Conservation (phyloP, 2,329 filamentous ascomycete species). For the Rhynchosporium secalis region DNA sequence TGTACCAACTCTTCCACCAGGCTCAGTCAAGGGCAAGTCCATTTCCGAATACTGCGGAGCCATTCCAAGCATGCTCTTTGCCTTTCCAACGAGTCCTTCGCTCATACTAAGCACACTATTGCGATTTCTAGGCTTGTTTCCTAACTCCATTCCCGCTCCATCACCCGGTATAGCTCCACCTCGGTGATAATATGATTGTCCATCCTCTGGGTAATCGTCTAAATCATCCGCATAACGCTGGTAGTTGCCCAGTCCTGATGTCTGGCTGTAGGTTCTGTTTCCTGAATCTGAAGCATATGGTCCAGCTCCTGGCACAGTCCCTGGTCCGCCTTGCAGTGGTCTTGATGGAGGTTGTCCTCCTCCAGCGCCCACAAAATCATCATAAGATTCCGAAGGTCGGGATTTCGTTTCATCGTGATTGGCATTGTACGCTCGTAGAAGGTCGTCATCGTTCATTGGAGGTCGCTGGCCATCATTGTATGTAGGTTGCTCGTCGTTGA, state of each 20-base stretch:
- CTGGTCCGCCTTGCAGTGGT: conserved; percentile 41
- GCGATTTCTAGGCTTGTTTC: conserved; percentile 66
- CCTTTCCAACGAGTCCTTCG: conserved; percentile 80
- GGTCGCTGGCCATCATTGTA: conserved; percentile 78
- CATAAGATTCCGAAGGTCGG: conserved; percentile 88
- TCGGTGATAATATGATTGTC: conserved; percentile 80
- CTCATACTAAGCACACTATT: conserved; percentile 89
- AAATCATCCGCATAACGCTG: conserved; percentile 86
- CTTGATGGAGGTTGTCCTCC: conserved; percentile 51
- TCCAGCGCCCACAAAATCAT: conserved; percentile 82
- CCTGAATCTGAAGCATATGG: conserved; percentile 31
- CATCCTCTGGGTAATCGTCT: conserved; percentile 79
- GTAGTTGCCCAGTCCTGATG: conserved; percentile 83
- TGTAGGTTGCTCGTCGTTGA: conserved; percentile 67
- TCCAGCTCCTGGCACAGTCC: conserved; percentile 31
- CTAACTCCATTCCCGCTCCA: conserved; percentile 49
- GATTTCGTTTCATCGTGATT: conserved; percentile 61
- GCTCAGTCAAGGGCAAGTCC: conserved; percentile 91
- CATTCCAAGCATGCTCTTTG: conserved; percentile 91
- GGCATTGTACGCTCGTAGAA: conserved; percentile 69
- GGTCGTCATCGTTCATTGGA: conserved; percentile 77
- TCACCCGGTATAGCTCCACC: conserved; percentile 61
- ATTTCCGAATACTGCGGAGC: conserved; percentile 89
- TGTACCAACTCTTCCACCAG: conserved; percentile 52
- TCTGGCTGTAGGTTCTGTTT: conserved; percentile 57